Percentiles rank a stretch among this genome's conserved stretches.
Conservation (phyloP, 208 protist genomes). For the Acanthamoeba lenticulata region DNA sequence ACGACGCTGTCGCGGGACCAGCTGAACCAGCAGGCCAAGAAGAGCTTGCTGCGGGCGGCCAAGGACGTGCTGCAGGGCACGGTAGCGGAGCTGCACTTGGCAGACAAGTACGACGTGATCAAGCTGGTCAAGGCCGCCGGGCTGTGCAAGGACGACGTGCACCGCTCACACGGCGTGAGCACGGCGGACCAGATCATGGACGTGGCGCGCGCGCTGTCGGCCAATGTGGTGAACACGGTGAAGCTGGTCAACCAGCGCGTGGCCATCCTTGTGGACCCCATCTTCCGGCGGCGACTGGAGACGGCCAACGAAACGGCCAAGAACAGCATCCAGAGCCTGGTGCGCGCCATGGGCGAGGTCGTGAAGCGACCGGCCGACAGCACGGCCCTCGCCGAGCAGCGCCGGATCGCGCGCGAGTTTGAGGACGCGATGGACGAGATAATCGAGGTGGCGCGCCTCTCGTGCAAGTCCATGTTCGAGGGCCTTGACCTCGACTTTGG, state of each 20-base stretch:
- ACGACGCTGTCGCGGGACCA: neutral
- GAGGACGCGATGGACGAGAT: constrained; percentile 59
- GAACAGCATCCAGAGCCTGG: constrained; percentile 43
- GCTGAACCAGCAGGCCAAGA: constrained; percentile 29
- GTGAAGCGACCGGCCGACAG: neutral
- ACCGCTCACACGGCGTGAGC: neutral
- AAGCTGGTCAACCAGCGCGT: constrained; percentile 53
- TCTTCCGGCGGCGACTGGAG: constrained; percentile 40
- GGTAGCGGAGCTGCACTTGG: constrained; percentile 47
- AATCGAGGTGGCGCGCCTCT: constrained; percentile 56
- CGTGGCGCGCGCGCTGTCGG: constrained; percentile 12
- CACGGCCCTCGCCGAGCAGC: neutral
- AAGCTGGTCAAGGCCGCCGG: constrained; percentile 64
- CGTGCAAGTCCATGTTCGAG: constrained; percentile 63
- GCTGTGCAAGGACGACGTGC: constrained; percentile 58
- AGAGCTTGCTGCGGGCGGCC: constrained; percentile 20
- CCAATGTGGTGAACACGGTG: constrained; percentile 46
- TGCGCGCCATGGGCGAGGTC: constrained; percentile 50
- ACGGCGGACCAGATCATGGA: constrained; percentile 64
- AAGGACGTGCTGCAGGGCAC: constrained; percentile 64
- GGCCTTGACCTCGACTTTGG: constrained; percentile 31
- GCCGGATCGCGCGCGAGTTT: constrained; percentile 13
- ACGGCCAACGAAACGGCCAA: constrained; percentile 23
- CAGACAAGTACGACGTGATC: constrained; percentile 68
- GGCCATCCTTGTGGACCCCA: constrained; percentile 39